Evolutionary conservation across 1,139 yeast species (phyloP).

Genomic region (Scheffersomyces segobiensis): DNA sequence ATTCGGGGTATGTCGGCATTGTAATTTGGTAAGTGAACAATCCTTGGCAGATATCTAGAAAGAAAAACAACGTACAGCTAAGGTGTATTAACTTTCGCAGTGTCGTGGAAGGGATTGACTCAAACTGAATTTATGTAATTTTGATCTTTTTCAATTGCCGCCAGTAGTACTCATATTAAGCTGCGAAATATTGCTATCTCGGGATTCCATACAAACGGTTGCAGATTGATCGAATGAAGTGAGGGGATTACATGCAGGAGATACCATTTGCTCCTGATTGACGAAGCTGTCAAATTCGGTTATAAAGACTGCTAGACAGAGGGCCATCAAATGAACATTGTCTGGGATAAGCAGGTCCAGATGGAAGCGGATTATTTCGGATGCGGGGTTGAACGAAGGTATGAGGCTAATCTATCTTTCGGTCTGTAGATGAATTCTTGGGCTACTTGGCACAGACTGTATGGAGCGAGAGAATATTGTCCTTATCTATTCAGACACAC

Average conservation of each 20-base stretch:
- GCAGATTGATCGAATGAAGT: not conserved
- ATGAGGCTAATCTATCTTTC: too few species aligned
- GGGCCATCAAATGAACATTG: not conserved
- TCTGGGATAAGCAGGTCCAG: not conserved
- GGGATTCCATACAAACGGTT: not conserved
- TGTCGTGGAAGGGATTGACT: not conserved
- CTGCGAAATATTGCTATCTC: not conserved
- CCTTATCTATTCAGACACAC: not conserved
- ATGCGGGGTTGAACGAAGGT: not conserved
- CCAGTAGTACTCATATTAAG: not conserved
- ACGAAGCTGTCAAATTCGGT: not conserved
- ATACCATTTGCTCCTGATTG: not conserved
- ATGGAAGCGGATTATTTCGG: not conserved
- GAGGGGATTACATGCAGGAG: not conserved
- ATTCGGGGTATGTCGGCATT: not conserved
- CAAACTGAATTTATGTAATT: not conserved
- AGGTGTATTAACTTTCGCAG: not conserved
- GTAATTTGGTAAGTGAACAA: not conserved
- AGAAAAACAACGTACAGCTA: not conserved
- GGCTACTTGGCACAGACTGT: not conserved
- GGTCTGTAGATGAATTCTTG: not conserved
- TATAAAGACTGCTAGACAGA: not conserved
- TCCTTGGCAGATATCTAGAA: too few species aligned
- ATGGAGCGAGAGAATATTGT: not conserved
- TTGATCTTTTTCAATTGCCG: not conserved